A percentile compares a stretch with the other conserved stretches of the same genome.
These are phyloP conservation scores for Madurella mycetomatis DNA, from an alignment of 2,329 filamentous ascomycete genomes.

Conservation along the genomic window DNA sequence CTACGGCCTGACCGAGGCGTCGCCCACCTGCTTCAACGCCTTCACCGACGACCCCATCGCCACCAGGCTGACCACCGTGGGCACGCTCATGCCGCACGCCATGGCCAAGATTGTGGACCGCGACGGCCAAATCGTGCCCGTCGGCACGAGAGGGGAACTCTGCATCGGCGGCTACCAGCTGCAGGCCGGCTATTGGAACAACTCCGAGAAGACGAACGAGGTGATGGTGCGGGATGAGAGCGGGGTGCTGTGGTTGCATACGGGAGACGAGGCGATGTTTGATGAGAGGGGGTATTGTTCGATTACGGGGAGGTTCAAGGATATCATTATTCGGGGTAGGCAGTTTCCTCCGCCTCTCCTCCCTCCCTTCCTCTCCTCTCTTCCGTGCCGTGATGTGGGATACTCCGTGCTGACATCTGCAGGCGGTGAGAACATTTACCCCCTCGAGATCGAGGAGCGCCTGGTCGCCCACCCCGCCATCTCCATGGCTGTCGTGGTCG, in stretches of 20 bases:
- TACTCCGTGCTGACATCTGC: background rate
- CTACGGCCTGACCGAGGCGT: conserved; percentile 72
- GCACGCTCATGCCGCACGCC: conserved; percentile 70
- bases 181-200: conserved; percentile 64
- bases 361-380: background rate
- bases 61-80: conserved; percentile 65
- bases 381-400: background rate
- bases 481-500: conserved; percentile 63
- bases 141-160: conserved; percentile 67
- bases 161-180: conserved; percentile 76
- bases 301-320: conserved; percentile 73
- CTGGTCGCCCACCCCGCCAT: conserved; percentile 61
- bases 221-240: conserved; percentile 50
- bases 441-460: conserved; percentile 70
- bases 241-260: conserved; percentile 58
- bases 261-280: conserved; percentile 65
- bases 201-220: conserved; percentile 67
- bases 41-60: conserved; percentile 68
- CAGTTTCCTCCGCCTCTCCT: background rate
- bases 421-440: conserved; percentile 71
- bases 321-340: conserved; percentile 69
- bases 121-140: conserved; percentile 59
- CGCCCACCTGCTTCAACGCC: conserved; percentile 76
- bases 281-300: conserved; percentile 65
- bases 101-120: conserved; percentile 73